Evolutionary conservation across 139 green algal species (phyloP), one percentile per base, ranked within the genome.

Genomic region (Pleodorina starrii): DNA sequence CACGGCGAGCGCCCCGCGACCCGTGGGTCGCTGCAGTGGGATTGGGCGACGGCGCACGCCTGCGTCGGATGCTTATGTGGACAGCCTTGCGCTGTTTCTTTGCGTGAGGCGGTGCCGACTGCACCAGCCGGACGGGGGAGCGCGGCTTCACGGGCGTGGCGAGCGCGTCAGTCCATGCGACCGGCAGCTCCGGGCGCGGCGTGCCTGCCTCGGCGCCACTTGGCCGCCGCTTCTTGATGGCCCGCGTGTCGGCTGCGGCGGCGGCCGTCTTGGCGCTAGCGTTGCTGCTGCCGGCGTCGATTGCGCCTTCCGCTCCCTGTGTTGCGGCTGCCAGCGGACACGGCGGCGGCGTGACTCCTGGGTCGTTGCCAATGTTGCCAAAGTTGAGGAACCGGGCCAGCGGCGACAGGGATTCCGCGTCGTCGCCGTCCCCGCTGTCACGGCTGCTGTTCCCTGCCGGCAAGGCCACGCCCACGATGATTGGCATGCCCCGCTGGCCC

Each of bases 361-460:
- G 35, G 5, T 84, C 57, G 23, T 25, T 60, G 29, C 38, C 57
- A 0, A 77, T 29, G 6, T 48, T 35, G 42, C 42, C 81, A n/a
- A 87, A 87, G 60, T 29, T 78, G 12, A 87, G 81, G 44, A 87
- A 87, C 25, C 40, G 43, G 3, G 81, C 81, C 5, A 87, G 81
- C 14, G 57, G 81, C 42, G 81, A 87, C 7, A 87, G 1, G 0
- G 79, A 85, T 2, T 35, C 78, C 38, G 21, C 36, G 11, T 72
- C 76, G 1, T 84, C 46, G 17, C 35, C 27, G 12, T 2, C n/a
- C 1, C 0, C 5, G 5, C 19, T 35, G 0, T 59, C 50, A 11
- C 36, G 35, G 19, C 69, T 77, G 69, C 69, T 38, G 35, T 36
- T 40, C 10, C 42, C 23, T 40, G 74, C 25, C 16, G 48, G 32